These are phyloP conservation scores for Saccharomycopsis sp. DNA, from an alignment of 805 yeast genomes.

Conservation along the genomic window DNA sequence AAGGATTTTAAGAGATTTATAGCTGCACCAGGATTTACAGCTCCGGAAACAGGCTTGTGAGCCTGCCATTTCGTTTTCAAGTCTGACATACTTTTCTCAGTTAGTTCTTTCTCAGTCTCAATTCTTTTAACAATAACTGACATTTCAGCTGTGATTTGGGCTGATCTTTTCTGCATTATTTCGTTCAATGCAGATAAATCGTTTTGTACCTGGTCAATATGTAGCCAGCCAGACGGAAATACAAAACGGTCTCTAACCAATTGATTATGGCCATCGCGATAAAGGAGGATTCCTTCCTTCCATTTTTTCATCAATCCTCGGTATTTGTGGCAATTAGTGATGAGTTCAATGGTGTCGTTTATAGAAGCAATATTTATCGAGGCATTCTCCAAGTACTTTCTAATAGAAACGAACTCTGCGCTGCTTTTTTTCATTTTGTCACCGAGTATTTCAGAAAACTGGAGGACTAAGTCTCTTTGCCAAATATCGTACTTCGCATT, in stretches of 20 bases:
- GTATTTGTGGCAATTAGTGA: constrained; percentile 33
- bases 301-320: constrained; percentile 24
- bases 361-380: constrained; percentile 34
- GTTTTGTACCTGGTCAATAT: constrained; percentile 54
- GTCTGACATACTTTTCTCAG: constrained; percentile 29
- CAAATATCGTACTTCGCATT: constrained; percentile 51
- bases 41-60: constrained; percentile 41
- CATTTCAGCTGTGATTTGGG: constrained; percentile 35
- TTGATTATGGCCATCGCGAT: constrained; percentile 34
- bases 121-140: constrained; percentile 39
- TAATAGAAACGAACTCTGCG: constrained; percentile 28
- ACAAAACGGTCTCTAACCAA: constrained; percentile 39
- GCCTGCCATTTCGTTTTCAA: constrained; percentile 41
- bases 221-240: constrained; percentile 50
- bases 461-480: constrained; percentile 40
- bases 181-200: constrained; percentile 38
- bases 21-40: constrained; percentile 38
- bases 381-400: constrained; percentile 33
- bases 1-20: constrained; percentile 33
- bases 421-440: constrained; percentile 29
- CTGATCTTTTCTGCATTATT: constrained; percentile 31
- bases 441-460: constrained; percentile 36
- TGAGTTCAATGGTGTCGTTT: constrained; percentile 31
- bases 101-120: constrained; percentile 32
- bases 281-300: constrained; percentile 22